Evolutionary conservation across 2,329 filamentous ascomycete genomes (phyloP).

Genomic region (Neofusicoccum laricinum): DNA sequence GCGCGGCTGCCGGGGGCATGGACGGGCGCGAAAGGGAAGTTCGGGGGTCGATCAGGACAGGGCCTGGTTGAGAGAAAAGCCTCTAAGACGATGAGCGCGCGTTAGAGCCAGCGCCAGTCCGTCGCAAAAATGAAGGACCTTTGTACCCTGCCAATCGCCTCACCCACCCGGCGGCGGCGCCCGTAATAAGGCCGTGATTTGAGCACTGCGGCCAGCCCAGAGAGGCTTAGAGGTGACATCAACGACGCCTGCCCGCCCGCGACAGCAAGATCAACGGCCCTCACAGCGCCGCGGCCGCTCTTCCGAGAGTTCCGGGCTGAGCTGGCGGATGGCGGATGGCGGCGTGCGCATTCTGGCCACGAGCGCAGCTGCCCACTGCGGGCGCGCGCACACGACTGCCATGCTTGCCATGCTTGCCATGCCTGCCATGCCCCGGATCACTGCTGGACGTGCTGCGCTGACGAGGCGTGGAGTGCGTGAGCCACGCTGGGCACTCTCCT

Average conservation of each 20-base stretch:
- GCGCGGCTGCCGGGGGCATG: background rate
- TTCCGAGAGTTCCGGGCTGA: background rate
- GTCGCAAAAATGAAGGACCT: background rate
- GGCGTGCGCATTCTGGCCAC: background rate
- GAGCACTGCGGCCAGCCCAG: conserved; percentile 11
- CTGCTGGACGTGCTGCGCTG: background rate
- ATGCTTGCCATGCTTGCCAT: no score
- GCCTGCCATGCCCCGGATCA: background rate
- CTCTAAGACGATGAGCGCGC: background rate
- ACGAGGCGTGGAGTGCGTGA: background rate
- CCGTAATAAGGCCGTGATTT: conserved; percentile 10
- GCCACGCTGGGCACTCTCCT: background rate
- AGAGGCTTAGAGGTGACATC: conserved; percentile 12
- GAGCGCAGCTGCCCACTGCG: background rate
- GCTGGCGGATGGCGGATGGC: no score
- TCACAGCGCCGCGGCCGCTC: background rate
- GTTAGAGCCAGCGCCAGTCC: background rate
- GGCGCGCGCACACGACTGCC: background rate
- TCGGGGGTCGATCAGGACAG: conserved; percentile 3
- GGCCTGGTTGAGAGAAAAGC: background rate
- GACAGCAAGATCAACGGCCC: background rate
- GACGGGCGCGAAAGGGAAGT: background rate
- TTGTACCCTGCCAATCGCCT: background rate
- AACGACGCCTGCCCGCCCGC: background rate
- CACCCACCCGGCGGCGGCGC: background rate